Evolutionary conservation across 2,329 filamentous ascomycete species (phyloP), one percentile per base, ranked within the genome.

Genomic region (Fusarium falciforme): DNA sequence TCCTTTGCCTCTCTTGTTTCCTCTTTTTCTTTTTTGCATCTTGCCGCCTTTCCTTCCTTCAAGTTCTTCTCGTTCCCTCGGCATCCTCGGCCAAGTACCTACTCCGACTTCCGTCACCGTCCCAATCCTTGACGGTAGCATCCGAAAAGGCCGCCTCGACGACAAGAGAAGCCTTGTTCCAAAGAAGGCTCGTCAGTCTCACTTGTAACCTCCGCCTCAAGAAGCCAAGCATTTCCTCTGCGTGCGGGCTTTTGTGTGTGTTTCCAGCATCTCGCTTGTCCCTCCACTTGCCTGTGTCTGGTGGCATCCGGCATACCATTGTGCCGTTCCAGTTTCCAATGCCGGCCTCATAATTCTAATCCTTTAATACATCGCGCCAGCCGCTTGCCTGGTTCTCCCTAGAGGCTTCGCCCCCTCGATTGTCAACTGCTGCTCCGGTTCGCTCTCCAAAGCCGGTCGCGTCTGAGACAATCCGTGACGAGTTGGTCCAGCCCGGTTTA

Each of bases 331-430:
- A 67, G 63, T 65, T 65, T 36, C 67, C 64, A 67, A 80, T 79
- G 77, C 76, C 72, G 69, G 69, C 64, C 68, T 75, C 63, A 74
- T 80, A 80, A 79, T 79, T 75, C 74, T 80, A 80, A 80, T 80
- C 61, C 61, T 68, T 75, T 77, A 79, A 79, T 79, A 76, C 66
- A 67, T 67, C 64, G 55, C 60, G 70, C 71, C 75, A 65, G 60
- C 67, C 69, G 68, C 60, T 64, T 68, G 38, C 42, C 42, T 31
- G 68, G 57, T 54, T 33, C 31, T 27, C 25, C 42, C 35, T 42
- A 58, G 66, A 68, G 68, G 66, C 67, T 38, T 67, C 40, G 63
- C 68, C 54, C 25, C 66, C 69, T 31, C 33, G 44, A 65, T 65
- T 49, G 44, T 58, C 36, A 35, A 38, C 29, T 47, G 16, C 59